phyloP scores from a whole-genome alignment of 2,329 filamentous ascomycete species.

The Pseudopyrenochaeta lycopersici region DNA sequence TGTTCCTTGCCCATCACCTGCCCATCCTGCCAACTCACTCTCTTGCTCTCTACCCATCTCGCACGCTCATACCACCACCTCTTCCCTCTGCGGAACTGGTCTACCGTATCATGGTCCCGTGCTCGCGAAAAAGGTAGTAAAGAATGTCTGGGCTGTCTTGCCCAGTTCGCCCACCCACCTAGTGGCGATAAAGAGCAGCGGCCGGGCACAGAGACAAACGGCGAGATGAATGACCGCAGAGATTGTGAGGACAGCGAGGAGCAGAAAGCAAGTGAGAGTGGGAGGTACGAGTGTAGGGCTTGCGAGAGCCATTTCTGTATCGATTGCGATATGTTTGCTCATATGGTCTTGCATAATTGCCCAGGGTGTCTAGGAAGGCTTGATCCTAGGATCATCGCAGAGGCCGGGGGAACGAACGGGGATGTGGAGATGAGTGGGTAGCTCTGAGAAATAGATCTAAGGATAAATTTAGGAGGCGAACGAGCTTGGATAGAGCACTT shows the following conservation, averaged over 20 bases:
- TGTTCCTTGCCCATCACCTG: slow-evolving; percentile 91
- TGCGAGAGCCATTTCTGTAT: slow-evolving; percentile 95
- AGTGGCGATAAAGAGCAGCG: slow-evolving; percentile 11
- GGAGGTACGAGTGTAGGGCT: slow-evolving; percentile 87
- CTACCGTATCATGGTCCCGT: slow-evolving; percentile 83
- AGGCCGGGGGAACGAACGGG: slow-evolving; percentile 22
- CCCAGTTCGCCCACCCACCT: slow-evolving; percentile 68
- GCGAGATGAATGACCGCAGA: slow-evolving; percentile 21
- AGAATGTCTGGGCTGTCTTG: slow-evolving; percentile 81
- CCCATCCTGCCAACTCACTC: slow-evolving; percentile 86
- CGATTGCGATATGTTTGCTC: slow-evolving; percentile 94
- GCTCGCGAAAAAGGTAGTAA: slow-evolving; percentile 59
- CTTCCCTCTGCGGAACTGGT: slow-evolving; percentile 78
- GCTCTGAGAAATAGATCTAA: no score
- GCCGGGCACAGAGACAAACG: slow-evolving; percentile 15
- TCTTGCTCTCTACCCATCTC: slow-evolving; percentile 82
- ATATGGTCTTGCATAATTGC: slow-evolving; percentile 95
- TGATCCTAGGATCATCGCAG: slow-evolving; percentile 22
- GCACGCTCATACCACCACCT: slow-evolving; percentile 52
- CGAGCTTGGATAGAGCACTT: neutral
- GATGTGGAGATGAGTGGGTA: slow-evolving; percentile 43
- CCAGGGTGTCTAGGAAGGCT: slow-evolving; percentile 76
- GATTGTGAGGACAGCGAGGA: slow-evolving; percentile 44
- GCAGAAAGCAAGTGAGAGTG: slow-evolving; percentile 75
- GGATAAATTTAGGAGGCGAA: slow-evolving; percentile 5